Conservation (phyloP, 345 rosid genomes). For the Salix koriyanagi region DNA sequence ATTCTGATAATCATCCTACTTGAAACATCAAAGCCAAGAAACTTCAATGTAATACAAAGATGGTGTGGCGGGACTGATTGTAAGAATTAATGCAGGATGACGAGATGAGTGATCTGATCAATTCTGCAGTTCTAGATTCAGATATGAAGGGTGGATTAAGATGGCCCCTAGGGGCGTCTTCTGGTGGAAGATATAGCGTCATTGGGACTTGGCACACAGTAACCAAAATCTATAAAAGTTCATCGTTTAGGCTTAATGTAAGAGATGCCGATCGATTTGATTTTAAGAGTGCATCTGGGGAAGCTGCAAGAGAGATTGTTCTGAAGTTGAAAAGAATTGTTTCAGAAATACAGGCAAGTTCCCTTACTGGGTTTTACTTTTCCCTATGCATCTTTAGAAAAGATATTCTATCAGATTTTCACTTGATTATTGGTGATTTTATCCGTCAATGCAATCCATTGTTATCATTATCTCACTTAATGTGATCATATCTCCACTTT, state of each 20-base stretch:
- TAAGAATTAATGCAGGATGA: constrained; percentile 43
- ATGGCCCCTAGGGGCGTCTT: constrained; percentile 49
- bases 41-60: neutral
- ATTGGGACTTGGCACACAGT: constrained; percentile 47
- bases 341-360: too few species aligned
- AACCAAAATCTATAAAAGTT: constrained; percentile 32
- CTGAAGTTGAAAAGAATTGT: too few species aligned
- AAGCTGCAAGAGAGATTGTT: too few species aligned
- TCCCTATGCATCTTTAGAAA: neutral
- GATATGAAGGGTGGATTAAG: constrained; percentile 64
- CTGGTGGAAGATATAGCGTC: constrained; percentile 38
- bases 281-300: too few species aligned
- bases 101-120: too few species aligned
- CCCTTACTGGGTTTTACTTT: too few species aligned
- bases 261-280: too few species aligned
- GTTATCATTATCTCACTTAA: too few species aligned
- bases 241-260: constrained; percentile 43
- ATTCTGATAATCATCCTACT: neutral
- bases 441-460: too few species aligned
- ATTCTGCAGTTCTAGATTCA: constrained; percentile 19
- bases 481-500: too few species aligned
- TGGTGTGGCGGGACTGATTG: constrained; percentile 30
- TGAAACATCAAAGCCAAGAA: neutral
- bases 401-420: neutral
- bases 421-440: too few species aligned